These are phyloP conservation scores for Plantago coronopus DNA, from an alignment of 305 asterid genomes.

Conservation along the genomic window DNA sequence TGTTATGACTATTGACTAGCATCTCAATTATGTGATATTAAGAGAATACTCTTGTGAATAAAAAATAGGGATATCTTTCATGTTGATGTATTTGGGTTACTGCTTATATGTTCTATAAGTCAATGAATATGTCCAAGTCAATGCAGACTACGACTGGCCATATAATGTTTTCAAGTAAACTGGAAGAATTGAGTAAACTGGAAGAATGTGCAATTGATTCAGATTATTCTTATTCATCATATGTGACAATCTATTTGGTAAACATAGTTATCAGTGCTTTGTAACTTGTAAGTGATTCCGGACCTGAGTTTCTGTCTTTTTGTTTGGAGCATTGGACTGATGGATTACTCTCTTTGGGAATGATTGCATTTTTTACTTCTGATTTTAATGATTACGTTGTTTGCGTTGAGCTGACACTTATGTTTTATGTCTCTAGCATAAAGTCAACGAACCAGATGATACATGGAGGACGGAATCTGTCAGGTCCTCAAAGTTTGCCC, in stretches of 20 bases:
- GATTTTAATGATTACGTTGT: constrained; percentile 14
- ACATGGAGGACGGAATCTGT: constrained; percentile 44
- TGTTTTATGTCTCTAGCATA: constrained; percentile 42
- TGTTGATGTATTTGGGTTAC: background rate
- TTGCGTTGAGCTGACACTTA: constrained; percentile 16
- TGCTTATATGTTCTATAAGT: background rate
- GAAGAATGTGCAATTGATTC: too few species aligned
- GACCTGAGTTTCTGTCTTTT: background rate
- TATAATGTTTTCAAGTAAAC: too few species aligned
- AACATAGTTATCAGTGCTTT: background rate
- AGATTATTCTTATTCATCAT: too few species aligned
- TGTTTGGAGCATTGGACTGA: background rate
- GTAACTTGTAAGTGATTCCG: background rate
- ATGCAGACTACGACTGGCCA: too few species aligned
- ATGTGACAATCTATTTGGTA: background rate
- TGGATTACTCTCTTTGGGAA: background rate
- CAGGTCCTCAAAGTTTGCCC: constrained; percentile 78
- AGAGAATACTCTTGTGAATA: background rate
- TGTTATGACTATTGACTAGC: background rate
- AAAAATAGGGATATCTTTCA: background rate
- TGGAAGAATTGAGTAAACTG: too few species aligned
- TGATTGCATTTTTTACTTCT: constrained; percentile 15
- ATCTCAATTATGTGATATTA: background rate
- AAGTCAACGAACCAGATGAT: constrained; percentile 47
- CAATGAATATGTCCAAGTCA: too few species aligned